Evolutionary conservation across 164 flowering plant species (phyloP).

Genomic region (Tetrastigma voinierianum): DNA sequence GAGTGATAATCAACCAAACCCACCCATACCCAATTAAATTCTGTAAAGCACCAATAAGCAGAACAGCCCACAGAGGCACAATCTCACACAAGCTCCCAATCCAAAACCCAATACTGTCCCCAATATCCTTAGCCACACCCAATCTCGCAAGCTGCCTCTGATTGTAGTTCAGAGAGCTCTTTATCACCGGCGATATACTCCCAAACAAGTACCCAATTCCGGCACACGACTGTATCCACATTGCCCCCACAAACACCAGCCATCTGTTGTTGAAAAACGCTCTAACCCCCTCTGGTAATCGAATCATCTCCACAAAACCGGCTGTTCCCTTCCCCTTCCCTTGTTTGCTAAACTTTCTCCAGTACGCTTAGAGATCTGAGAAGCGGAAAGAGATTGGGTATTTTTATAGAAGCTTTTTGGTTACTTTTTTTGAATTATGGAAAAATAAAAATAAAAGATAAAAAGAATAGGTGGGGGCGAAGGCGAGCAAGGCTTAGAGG

Average conservation of each 20-base stretch:
- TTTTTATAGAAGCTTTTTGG: no score
- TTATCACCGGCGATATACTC: constrained; percentile 87
- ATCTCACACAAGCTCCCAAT: constrained; percentile 80
- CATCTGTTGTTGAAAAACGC: constrained; percentile 73
- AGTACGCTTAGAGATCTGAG: no score
- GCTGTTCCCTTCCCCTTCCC: background rate
- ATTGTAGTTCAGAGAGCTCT: constrained; percentile 72
- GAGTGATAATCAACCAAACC: constrained; percentile 89
- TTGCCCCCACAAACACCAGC: constrained; percentile 96
- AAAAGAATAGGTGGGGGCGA: no score
- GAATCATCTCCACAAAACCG: constrained; percentile 14
- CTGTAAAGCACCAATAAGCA: constrained; percentile 78
- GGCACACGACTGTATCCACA: constrained; percentile 90
- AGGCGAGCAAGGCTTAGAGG: no score
- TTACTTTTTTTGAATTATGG: no score
- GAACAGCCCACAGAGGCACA: constrained; percentile 83
- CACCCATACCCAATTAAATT: constrained; percentile 90
- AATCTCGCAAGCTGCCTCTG: constrained; percentile 78
- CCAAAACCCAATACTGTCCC: constrained; percentile 89
- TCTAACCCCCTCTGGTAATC: constrained; percentile 30
- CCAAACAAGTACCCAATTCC: constrained; percentile 95
- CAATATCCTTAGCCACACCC: constrained; percentile 96
- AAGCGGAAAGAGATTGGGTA: no score
- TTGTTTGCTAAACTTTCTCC: background rate
- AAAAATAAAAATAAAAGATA: no score